These are phyloP conservation scores for Oryza longistaminata DNA, from an alignment of 176 grass and related monocot species.

Conservation along the genomic window DNA sequence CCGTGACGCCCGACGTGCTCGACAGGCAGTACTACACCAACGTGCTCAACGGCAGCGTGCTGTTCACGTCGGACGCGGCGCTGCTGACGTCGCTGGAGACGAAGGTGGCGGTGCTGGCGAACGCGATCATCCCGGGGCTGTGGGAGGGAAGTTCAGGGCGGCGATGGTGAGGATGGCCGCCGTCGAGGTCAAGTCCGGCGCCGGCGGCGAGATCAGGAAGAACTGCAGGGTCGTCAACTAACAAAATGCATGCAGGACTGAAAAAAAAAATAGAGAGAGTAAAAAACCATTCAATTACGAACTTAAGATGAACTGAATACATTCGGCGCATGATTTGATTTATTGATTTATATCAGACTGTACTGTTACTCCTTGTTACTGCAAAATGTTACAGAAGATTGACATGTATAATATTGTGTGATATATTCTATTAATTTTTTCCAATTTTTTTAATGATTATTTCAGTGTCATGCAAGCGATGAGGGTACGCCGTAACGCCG, in stretches of 20 bases:
- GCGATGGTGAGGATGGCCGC: constrained; percentile 50
- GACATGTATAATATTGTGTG: too few species aligned
- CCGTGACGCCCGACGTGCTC: constrained; percentile 24
- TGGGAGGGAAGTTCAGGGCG: constrained; percentile 43
- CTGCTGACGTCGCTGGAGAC: constrained; percentile 22
- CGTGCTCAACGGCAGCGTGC: constrained; percentile 8
- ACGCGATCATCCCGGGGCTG: background rate
- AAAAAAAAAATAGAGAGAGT: background rate
- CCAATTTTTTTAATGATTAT: too few species aligned
- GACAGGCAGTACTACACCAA: constrained; percentile 58
- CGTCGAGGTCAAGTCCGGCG: constrained; percentile 6
- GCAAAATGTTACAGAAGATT: too few species aligned
- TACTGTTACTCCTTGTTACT: too few species aligned
- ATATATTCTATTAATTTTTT: too few species aligned
- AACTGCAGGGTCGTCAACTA: constrained; percentile 43
- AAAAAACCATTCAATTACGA: background rate
- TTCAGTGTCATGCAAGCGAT: too few species aligned
- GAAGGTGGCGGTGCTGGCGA: background rate
- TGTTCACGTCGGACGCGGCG: constrained; percentile 52
- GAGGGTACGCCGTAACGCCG: too few species aligned
- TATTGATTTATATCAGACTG: too few species aligned
- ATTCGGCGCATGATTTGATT: background rate
- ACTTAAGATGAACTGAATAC: background rate
- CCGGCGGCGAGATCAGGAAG: constrained; percentile 45
- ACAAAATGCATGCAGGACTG: background rate